Percentiles rank a stretch among this genome's conserved stretches.
phyloP scores from a whole-genome alignment of 371 early-diverging fungal genomes.

The Fennellomyces sp. region DNA sequence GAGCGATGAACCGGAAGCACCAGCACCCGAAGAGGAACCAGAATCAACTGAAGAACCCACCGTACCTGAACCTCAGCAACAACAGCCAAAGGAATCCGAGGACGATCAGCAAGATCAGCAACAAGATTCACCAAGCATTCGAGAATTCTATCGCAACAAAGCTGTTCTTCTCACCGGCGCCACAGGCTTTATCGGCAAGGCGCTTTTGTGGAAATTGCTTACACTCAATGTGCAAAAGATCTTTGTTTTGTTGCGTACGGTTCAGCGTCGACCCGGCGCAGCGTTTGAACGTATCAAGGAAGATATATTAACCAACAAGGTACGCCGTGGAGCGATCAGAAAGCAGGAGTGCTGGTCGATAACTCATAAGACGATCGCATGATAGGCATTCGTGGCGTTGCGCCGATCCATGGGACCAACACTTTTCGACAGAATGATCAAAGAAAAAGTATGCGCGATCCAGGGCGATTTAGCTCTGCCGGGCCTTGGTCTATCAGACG shows the following conservation, averaged over 20 bases:
- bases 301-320: constrained; percentile 50
- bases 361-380: not conserved
- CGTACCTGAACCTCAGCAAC: not conserved
- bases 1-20: not conserved
- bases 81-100: not conserved
- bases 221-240: constrained; percentile 29
- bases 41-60: not conserved
- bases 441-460: constrained; percentile 57
- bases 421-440: constrained; percentile 40
- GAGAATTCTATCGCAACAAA: constrained; percentile 37
- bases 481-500: constrained; percentile 48
- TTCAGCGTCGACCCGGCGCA: constrained; percentile 21
- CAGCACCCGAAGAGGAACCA: not conserved
- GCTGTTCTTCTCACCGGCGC: constrained; percentile 62
- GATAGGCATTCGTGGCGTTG: constrained; percentile 44
- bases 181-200: constrained; percentile 69
- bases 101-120: constrained; percentile 3
- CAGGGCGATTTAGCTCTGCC: constrained; percentile 53
- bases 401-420: constrained; percentile 43
- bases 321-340: not conserved
- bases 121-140: constrained; percentile 5
- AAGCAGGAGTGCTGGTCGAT: not conserved
- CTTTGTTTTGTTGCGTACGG: constrained; percentile 32
- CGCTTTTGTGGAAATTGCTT: constrained; percentile 58
- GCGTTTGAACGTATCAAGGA: constrained; percentile 35